These are phyloP conservation scores for Sporothrix phasma DNA, from an alignment of 2,329 filamentous ascomycete species.

Conservation along the genomic window DNA sequence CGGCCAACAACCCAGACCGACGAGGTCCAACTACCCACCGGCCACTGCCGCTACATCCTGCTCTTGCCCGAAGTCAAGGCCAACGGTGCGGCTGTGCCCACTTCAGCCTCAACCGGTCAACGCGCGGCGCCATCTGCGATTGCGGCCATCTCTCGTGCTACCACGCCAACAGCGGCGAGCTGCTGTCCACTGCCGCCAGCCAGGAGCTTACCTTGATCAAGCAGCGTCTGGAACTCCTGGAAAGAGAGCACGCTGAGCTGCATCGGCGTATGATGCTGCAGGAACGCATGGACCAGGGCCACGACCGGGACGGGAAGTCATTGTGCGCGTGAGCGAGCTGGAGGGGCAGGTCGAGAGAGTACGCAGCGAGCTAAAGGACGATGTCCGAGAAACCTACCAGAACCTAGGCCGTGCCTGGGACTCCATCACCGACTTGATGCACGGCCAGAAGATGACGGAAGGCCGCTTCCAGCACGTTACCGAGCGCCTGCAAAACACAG, in stretches of 20 bases:
- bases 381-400: constrained; percentile 45
- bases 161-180: constrained; percentile 40
- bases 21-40: constrained; percentile 42
- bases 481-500: constrained; percentile 32
- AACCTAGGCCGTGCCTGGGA: constrained; percentile 47
- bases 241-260: constrained; percentile 31
- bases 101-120: constrained; percentile 44
- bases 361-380: constrained; percentile 40
- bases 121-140: constrained; percentile 46
- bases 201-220: constrained; percentile 41
- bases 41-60: constrained; percentile 51
- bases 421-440: constrained; percentile 37
- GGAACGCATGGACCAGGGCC: constrained; percentile 20
- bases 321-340: constrained; percentile 38
- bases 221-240: constrained; percentile 35
- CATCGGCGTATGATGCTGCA: constrained; percentile 19
- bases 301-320: constrained; percentile 29
- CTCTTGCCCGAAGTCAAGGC: constrained; percentile 45
- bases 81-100: constrained; percentile 49
- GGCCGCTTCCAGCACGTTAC: constrained; percentile 31
- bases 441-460: constrained; percentile 29
- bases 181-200: constrained; percentile 29
- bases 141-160: constrained; percentile 53
- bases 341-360: constrained; percentile 46
- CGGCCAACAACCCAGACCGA: constrained; percentile 26